phyloP scores from a whole-genome alignment of 1,284 basidiomycete species.

The Pholiota adiposa region DNA sequence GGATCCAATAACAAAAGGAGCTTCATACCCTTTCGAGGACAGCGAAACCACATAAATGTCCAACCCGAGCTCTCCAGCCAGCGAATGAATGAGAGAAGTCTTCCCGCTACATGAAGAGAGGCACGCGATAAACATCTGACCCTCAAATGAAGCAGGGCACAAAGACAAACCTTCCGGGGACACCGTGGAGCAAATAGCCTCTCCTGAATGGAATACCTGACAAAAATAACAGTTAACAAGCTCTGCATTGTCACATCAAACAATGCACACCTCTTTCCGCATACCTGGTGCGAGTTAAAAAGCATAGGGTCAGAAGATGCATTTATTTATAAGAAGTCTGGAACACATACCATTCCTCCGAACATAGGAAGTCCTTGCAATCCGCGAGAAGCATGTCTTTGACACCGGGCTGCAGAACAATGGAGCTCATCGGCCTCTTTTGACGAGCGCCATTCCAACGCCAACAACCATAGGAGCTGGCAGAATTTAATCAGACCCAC shows the following conservation, averaged over 20 bases:
- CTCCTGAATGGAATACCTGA: conserved; percentile 81
- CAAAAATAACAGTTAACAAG: conserved; percentile 1
- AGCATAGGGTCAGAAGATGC: conserved; percentile 15
- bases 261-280: conserved; percentile 68
- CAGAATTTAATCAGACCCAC: conserved; percentile 7
- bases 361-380: conserved; percentile 81
- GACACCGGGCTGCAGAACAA: conserved; percentile 82
- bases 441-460: conserved; percentile 85
- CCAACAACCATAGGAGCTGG: conserved; percentile 74
- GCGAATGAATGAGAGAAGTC: conserved; percentile 82
- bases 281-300: conserved; percentile 56
- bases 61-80: conserved; percentile 84
- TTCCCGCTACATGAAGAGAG: conserved; percentile 60
- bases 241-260: background rate
- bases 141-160: background rate
- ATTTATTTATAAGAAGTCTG: conserved; percentile 6
- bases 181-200: conserved; percentile 83
- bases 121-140: background rate
- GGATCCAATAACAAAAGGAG: conserved; percentile 9
- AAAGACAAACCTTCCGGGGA: conserved; percentile 71
- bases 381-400: conserved; percentile 87
- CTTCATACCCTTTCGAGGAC: conserved; percentile 78
- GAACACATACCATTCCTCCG: conserved; percentile 76
- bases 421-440: conserved; percentile 85
- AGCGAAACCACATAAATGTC: conserved; percentile 89